phyloP scores from a whole-genome alignment of 257 asterid species.

The Petunia axillaris region DNA sequence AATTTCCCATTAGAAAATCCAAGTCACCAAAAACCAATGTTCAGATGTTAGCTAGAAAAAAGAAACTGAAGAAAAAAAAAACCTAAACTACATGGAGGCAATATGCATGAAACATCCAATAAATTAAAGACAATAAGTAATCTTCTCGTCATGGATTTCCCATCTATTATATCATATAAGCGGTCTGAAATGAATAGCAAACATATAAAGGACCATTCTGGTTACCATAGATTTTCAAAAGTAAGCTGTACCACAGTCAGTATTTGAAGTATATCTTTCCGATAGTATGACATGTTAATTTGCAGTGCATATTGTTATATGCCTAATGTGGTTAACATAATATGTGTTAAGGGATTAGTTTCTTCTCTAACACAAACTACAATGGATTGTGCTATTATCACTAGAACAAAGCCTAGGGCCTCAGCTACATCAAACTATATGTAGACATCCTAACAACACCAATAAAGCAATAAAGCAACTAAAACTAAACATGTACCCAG shows the following conservation, averaged over 20 bases:
- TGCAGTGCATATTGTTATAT: too few relatives aligned
- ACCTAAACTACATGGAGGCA: background rate
- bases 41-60: background rate
- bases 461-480: too few relatives aligned
- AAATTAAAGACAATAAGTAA: background rate
- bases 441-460: too few relatives aligned
- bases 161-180: background rate
- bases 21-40: background rate
- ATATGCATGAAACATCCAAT: background rate
- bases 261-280: too few relatives aligned
- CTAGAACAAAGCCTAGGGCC: too few relatives aligned
- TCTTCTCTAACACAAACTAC: too few relatives aligned
- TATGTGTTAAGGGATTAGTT: too few relatives aligned
- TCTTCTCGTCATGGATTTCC: background rate
- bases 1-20: background rate
- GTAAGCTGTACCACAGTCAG: background rate
- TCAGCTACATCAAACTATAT: too few relatives aligned
- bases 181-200: background rate
- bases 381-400: too few relatives aligned
- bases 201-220: conserved; percentile 3
- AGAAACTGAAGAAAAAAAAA: background rate
- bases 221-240: conserved; percentile 6
- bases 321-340: too few relatives aligned
- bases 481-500: too few relatives aligned
- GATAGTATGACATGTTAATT: too few relatives aligned